A percentile compares a stretch with the other conserved stretches of the same genome.
These are phyloP conservation scores for Fusarium poae DNA, from an alignment of 2,329 filamentous ascomycete species.

Conservation along the genomic window DNA sequence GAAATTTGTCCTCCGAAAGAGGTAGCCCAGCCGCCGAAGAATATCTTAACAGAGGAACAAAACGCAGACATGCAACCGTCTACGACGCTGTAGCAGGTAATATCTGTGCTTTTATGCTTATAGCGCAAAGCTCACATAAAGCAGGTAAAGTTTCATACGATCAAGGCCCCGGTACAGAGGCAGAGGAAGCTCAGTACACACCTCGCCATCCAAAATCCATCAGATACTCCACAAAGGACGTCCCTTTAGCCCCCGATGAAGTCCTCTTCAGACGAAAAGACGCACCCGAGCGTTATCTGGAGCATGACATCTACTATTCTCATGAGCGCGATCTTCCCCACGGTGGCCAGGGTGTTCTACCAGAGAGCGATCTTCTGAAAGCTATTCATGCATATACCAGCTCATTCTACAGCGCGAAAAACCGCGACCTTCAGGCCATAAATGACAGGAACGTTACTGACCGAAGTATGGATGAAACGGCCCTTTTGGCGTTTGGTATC, in stretches of 20 bases:
- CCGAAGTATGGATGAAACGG: slow-evolving; percentile 81
- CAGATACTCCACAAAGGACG: slow-evolving; percentile 48
- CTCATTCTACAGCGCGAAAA: slow-evolving; percentile 70
- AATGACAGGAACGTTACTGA: slow-evolving; percentile 58
- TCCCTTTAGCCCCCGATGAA: slow-evolving; percentile 73
- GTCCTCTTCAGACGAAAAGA: slow-evolving; percentile 74
- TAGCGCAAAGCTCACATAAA: slow-evolving; percentile 45
- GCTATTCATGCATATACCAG: slow-evolving; percentile 76
- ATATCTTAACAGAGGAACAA: slow-evolving; percentile 28
- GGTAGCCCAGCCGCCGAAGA: slow-evolving; percentile 24
- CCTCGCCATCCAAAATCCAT: slow-evolving; percentile 37
- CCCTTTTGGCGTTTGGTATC: slow-evolving; percentile 79
- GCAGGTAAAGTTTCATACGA: slow-evolving; percentile 51
- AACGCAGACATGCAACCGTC: slow-evolving; percentile 64
- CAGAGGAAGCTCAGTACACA: slow-evolving; percentile 34
- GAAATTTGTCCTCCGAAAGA: slow-evolving; percentile 16
- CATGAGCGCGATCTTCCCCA: slow-evolving; percentile 67
- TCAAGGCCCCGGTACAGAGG: slow-evolving; percentile 41
- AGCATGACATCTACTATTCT: slow-evolving; percentile 78
- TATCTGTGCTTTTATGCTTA: slow-evolving; percentile 17
- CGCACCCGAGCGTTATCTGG: slow-evolving; percentile 76
- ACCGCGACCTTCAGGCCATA: slow-evolving; percentile 39
- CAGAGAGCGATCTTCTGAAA: slow-evolving; percentile 77
- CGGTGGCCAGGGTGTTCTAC: slow-evolving; percentile 65
- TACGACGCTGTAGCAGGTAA: slow-evolving; percentile 81